Evolutionary conservation across 169 alveolate species (phyloP), one percentile per base, ranked within the genome.

Genomic region (Babesia bigemina): DNA sequence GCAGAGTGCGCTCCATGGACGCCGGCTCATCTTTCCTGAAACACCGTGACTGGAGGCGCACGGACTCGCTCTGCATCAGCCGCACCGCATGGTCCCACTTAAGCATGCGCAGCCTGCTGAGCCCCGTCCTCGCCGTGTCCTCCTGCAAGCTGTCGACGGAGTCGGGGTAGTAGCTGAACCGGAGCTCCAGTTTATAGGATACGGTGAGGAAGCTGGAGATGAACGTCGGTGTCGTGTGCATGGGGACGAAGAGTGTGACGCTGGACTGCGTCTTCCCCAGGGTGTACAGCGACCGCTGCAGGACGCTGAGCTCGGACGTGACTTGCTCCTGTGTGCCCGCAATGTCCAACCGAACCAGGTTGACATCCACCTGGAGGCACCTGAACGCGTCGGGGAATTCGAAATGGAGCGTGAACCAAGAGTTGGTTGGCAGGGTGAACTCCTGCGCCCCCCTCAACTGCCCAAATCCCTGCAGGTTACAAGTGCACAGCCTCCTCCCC

Each of bases 361-460:
- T 26, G 19, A 81, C 33, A 12, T 73, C 75, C 9, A 70, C 79
- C 58, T 73, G 71, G 44, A 81, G 55, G 63, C 88, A 81, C 42
- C 29, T 28, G 49, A 67, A 57, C 2, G 83, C 58, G 21, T 73
- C 85, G 24, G 63, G 29, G 19, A 81, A 70, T 77, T 70, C 79
- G 50, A 71, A 81, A 21, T 24, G 22, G 12, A 81, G 21, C 13
- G 77, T 48, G 56, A 71, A 81, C 88, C 88, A 81, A n/a, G 86
- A 69, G 60, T 66, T 62, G 33, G 48, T 52, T 9, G 81, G 63
- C 24, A 78, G 53, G n/a, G 56, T 73, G 49, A 78, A 65, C 45
- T 66, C 79, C 12, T 78, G 21, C 12, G 21, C 45, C n/a, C 55
- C 78, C 8, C 19, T 49, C 21, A 19, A n/a, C 28, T 57, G 59